Conservation (phyloP, 306 rosid species). For the Trifolium subterraneum region DNA sequence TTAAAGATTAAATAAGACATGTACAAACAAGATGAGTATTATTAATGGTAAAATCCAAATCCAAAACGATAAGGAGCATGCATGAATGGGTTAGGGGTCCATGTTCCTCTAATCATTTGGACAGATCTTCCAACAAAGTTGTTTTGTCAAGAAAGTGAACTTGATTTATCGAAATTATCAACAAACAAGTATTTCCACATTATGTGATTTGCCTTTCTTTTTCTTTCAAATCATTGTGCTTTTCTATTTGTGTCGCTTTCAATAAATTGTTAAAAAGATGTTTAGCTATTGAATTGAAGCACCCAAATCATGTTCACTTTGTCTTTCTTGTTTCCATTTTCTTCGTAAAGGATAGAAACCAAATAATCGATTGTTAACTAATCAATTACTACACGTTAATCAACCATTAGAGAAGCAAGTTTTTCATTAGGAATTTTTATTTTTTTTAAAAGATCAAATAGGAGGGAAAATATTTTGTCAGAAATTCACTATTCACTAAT, state of each 20-base stretch:
- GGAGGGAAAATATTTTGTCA: too few species aligned
- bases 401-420: not conserved
- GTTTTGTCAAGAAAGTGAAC: constrained; percentile 38
- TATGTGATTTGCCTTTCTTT: constrained; percentile 32
- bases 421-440: too few species aligned
- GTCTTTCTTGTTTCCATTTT: constrained; percentile 19
- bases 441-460: too few species aligned
- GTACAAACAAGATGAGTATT: not conserved
- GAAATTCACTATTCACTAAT: too few species aligned
- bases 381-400: not conserved
- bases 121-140: constrained; percentile 26
- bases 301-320: constrained; percentile 8
- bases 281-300: not conserved
- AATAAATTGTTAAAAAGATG: not conserved
- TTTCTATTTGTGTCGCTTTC: constrained; percentile 6
- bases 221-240: constrained; percentile 34
- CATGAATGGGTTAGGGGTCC: constrained; percentile 25
- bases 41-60: not conserved
- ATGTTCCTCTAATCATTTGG: constrained; percentile 24
- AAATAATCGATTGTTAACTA: not conserved
- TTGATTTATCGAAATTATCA: constrained; percentile 32
- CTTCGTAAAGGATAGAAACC: constrained; percentile 6
- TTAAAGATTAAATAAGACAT: too few species aligned
- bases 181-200: not conserved
- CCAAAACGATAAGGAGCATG: constrained; percentile 4